Base-by-base conservation (phyloP, 2,329 filamentous ascomycete species). In the Trichophyton equinum region DNA sequence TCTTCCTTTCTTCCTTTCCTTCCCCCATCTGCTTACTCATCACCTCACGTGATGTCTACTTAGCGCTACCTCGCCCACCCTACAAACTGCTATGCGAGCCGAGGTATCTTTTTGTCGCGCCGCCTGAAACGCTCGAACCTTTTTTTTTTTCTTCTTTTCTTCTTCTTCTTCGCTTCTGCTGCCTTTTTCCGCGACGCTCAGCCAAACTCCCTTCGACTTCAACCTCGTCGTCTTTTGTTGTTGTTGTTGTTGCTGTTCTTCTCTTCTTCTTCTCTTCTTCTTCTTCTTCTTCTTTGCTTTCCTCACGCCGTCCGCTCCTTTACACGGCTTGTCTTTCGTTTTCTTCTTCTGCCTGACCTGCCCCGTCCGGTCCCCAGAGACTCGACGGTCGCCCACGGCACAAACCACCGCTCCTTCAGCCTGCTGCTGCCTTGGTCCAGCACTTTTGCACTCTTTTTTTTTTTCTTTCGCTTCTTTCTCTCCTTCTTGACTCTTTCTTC, bases 221-320 rank as follows among this genome's bases (percentile, higher is more conserved):
- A 9, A 11, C 22, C 13, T 25, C 13, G 1, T 33, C 58, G 59
- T 66, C 63, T 59, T 51, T 60, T 57, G 33, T 30, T 60, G 47
- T 57, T 62, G 59, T 64, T 67, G 64, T 62, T 62, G 60, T 63
- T 61, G 58, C 61, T 58, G 33, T 56, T 62, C 61, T 62, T 47
- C 61, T 61, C 67, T 61, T 53, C 57, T 65, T 63, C 18, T 18
- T 18, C 18, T 65, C 63, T 62, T 67, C 68, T 63, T 63, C 64
- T 66, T 67, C 64, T 59, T 62, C 42, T 53, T 53, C 46, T 56
- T 44, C 36, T 30, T 66, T 67, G 64, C 55, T 65, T 59, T 64
- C 62, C 71, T 68, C 72, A 72, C 74, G 67, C 74, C 77, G 78
- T 77, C 75, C 62, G 79, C 77, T 80, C 77, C 71, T 79, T 80